Percentiles rank a stretch among this genome's conserved stretches.
Conservation (phyloP, 345 rosid genomes). For the Brassica nigra region DNA sequence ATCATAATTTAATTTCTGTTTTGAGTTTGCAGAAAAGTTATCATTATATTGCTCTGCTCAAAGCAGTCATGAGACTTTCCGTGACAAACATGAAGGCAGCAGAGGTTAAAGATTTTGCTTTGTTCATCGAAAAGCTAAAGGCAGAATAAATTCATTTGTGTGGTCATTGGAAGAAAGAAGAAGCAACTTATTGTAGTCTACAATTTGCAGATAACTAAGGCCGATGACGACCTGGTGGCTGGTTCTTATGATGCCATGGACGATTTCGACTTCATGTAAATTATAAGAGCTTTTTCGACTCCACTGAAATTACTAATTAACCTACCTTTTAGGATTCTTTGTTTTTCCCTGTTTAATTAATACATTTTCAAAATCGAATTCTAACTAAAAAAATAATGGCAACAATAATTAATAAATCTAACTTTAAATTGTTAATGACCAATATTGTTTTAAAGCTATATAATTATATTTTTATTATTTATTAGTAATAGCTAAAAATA, state of each 20-base stretch:
- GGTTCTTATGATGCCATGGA: constrained; percentile 33
- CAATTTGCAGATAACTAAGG: constrained; percentile 44
- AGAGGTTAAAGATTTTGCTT: constrained; percentile 88
- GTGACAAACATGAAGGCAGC: constrained; percentile 74
- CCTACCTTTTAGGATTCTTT: too few relatives aligned
- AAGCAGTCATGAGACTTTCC: constrained; percentile 81
- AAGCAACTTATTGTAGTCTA: constrained; percentile 61
- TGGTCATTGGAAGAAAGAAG: constrained; percentile 49
- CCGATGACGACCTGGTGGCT: constrained; percentile 65
- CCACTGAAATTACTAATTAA: too few relatives aligned
- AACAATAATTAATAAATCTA: too few relatives aligned
- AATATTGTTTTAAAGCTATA: too few relatives aligned
- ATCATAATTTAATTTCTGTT: background rate
- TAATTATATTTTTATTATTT: too few relatives aligned
- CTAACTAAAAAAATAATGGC: too few relatives aligned
- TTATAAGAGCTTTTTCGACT: background rate
- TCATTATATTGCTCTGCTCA: constrained; percentile 72
- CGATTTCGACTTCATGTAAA: constrained; percentile 70
- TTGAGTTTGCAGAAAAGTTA: constrained; percentile 73
- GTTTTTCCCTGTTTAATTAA: too few relatives aligned
- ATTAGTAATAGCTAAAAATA: too few relatives aligned
- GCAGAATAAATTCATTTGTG: constrained; percentile 46
- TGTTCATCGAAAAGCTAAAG: constrained; percentile 86
- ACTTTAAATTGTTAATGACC: too few relatives aligned
- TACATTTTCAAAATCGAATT: too few relatives aligned